A percentile compares a stretch with the other conserved stretches of the same genome.
Evolutionary conservation across 306 rosid species (phyloP).

Genomic region (Betula pendula): DNA sequence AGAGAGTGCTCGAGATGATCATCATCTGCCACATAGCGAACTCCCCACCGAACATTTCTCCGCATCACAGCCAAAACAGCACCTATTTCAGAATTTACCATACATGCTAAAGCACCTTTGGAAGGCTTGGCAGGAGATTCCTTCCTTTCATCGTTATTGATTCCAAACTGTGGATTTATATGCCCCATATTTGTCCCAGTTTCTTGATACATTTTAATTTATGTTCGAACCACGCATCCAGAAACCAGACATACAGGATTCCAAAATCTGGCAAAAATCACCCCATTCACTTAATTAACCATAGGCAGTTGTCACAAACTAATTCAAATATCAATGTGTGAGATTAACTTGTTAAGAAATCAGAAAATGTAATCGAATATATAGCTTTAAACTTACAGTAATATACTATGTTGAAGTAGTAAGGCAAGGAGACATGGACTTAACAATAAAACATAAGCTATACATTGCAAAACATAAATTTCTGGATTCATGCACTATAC

Average conservation of each 20-base stretch:
- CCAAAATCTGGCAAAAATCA: conserved; percentile 5
- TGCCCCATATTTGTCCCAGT: conserved; percentile 58
- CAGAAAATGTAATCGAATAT: background rate
- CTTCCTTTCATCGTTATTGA: conserved; percentile 81
- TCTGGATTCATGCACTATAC: background rate
- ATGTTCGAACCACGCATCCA: background rate
- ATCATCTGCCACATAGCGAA: conserved; percentile 86
- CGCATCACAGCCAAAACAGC: conserved; percentile 97
- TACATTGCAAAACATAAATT: background rate
- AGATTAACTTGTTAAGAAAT: background rate
- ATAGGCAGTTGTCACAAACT: background rate
- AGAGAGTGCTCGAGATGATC: conserved; percentile 94
- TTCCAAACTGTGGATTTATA: conserved; percentile 66
- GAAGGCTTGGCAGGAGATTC: conserved; percentile 60
- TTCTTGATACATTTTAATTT: conserved; percentile 3
- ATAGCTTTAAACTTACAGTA: background rate
- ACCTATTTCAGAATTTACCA: conserved; percentile 91
- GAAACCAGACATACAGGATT: background rate
- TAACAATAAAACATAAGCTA: background rate
- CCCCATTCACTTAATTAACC: background rate
- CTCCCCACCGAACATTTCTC: conserved; percentile 95
- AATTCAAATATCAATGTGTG: background rate
- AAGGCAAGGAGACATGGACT: background rate
- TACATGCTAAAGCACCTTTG: conserved; percentile 74
- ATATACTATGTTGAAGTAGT: background rate